Conservation (phyloP, 1,284 basidiomycete genomes). For the Earliella scabrosa region DNA sequence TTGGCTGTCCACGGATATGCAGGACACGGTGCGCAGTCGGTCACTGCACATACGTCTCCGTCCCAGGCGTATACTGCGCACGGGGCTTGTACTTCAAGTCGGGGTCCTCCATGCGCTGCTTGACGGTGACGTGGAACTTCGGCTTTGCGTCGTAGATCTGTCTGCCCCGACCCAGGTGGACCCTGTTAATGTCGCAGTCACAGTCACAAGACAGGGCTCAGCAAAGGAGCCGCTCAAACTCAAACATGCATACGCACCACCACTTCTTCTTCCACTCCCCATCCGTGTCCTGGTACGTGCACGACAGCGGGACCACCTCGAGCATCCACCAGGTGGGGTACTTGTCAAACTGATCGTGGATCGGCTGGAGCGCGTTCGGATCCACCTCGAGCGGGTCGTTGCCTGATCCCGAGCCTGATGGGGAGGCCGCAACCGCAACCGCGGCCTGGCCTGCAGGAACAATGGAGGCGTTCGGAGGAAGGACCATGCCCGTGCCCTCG, state of each 20-base stretch:
- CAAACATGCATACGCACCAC: too few species aligned
- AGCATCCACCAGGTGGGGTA: constrained; percentile 45
- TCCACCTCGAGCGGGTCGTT: constrained; percentile 22
- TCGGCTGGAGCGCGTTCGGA: constrained; percentile 34
- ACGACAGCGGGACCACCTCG: constrained; percentile 44
- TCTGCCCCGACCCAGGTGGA: constrained; percentile 53
- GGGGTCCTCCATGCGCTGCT: constrained; percentile 49
- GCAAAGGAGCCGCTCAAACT: too few species aligned
- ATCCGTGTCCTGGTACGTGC: constrained; percentile 39
- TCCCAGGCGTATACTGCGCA: constrained; percentile 50
- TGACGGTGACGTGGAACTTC: constrained; percentile 57
- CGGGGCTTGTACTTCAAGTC: constrained; percentile 53
- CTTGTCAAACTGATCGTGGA: constrained; percentile 41
- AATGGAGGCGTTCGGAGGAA: constrained; percentile 3
- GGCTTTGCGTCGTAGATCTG: constrained; percentile 45
- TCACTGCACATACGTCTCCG: constrained; percentile 51
- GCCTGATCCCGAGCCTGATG: background rate
- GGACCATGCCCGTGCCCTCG: constrained; percentile 19
- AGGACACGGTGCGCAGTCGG: too few species aligned
- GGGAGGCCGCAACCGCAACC: background rate
- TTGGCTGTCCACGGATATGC: too few species aligned
- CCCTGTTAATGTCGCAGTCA: background rate
- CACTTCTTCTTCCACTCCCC: constrained; percentile 40
- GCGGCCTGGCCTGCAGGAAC: background rate
- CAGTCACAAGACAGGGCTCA: too few species aligned